A percentile compares a stretch with the other conserved stretches of the same genome.
Evolutionary conservation across 768 basidiomycete genomes (phyloP).

Genomic region (Lactarius psammicola): DNA sequence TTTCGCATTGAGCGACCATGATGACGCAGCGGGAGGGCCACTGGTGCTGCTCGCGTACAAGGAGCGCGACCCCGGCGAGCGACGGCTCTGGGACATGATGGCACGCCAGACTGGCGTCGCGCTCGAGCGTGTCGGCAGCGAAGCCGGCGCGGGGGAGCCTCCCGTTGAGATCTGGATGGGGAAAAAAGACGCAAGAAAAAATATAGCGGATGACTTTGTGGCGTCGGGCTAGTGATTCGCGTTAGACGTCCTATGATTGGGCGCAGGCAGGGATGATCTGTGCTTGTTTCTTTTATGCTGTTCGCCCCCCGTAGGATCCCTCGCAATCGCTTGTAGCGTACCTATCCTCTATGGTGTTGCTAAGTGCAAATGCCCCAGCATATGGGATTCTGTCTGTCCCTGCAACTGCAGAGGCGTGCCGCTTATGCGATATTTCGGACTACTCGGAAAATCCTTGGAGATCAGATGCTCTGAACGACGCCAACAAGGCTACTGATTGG

Average conservation of each 20-base stretch:
- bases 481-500: no score
- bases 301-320: no score
- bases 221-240: no score
- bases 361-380: no score
- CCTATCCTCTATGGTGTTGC: no score
- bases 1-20: conserved; percentile 32
- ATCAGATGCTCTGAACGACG: no score
- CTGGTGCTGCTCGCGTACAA: conserved; percentile 79
- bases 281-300: no score
- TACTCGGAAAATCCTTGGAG: no score
- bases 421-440: no score
- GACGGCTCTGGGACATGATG: conserved; percentile 66
- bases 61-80: conserved; percentile 74
- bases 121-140: conserved; percentile 54
- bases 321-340: no score
- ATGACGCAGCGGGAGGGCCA: conserved; percentile 33
- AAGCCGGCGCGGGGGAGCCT: conserved; percentile 58
- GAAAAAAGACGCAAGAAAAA: neutral
- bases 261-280: neutral
- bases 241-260: neutral
- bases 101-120: conserved; percentile 49
- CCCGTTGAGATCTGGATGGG: conserved; percentile 75
- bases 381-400: no score
- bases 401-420: no score
- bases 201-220: neutral